A percentile compares a stretch with the other conserved stretches of the same genome.
Evolutionary conservation across 2,329 filamentous ascomycete species (phyloP).

Genomic region (Amesomyces nigricolor): DNA sequence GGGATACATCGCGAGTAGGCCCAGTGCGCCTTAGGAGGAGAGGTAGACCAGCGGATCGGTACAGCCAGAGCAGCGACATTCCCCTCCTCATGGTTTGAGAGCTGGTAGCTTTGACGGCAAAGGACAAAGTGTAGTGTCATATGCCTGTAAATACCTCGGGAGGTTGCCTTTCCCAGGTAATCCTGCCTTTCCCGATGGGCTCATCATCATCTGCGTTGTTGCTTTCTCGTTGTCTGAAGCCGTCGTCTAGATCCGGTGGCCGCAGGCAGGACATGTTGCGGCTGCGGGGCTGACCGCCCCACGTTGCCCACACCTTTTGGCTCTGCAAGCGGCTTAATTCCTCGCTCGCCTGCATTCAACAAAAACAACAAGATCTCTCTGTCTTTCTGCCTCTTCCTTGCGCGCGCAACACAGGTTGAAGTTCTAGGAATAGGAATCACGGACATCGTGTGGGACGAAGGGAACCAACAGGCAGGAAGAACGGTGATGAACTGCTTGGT

Average conservation of each 20-base stretch:
- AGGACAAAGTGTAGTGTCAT: not conserved
- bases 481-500: too few species aligned
- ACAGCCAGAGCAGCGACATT: slow-evolving; percentile 7
- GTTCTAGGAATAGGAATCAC: too few species aligned
- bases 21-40: slow-evolving; percentile 13
- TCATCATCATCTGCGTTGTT: not conserved
- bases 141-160: not conserved
- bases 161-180: not conserved
- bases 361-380: too few species aligned
- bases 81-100: slow-evolving; percentile 10
- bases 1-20: not conserved
- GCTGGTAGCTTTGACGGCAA: not conserved
- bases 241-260: not conserved
- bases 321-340: too few species aligned
- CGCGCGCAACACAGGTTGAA: too few species aligned
- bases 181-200: not conserved
- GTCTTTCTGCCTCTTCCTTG: too few species aligned
- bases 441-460: too few species aligned
- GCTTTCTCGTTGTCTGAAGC: not conserved
- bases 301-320: too few species aligned
- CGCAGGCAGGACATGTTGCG: too few species aligned
- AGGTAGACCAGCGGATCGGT: slow-evolving; percentile 4
- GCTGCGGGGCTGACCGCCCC: too few species aligned
- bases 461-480: too few species aligned
- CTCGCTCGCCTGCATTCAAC: too few species aligned